phyloP scores from a whole-genome alignment of 352 stramenopile genomes.

The Globisporangium uncinulatum region DNA sequence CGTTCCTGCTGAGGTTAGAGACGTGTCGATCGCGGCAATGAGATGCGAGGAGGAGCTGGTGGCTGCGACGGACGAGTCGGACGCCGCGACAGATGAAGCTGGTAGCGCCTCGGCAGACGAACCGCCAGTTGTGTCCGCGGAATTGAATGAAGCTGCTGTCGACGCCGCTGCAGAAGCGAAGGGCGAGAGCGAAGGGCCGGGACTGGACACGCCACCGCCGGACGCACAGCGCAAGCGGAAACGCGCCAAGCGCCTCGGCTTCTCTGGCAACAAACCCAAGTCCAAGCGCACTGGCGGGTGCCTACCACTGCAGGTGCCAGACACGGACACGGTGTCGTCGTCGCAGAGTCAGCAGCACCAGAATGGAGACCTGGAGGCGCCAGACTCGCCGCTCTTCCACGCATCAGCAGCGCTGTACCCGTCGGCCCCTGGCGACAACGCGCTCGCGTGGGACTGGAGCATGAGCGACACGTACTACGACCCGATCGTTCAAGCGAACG shows the following conservation, averaged over 20 bases:
- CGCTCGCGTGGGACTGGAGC: conserved; percentile 55
- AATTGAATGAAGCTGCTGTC: not conserved
- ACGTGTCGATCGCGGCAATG: not conserved
- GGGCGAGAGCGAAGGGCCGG: not conserved
- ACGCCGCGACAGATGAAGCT: conserved; percentile 6
- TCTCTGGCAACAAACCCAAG: conserved; percentile 18
- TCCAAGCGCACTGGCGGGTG: conserved; percentile 12
- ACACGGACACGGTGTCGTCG: not conserved
- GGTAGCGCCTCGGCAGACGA: conserved; percentile 6
- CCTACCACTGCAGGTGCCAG: conserved; percentile 17
- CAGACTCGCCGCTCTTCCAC: conserved; percentile 36
- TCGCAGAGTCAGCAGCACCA: conserved; percentile 18
- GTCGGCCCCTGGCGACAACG: conserved; percentile 25
- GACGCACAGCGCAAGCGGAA: conserved; percentile 27
- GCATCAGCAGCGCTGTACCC: conserved; percentile 39
- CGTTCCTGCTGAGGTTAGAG: no score
- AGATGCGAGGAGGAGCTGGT: not conserved
- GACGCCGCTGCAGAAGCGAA: not conserved
- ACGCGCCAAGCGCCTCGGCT: conserved; percentile 38
- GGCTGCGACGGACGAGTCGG: conserved; percentile 9
- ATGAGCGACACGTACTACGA: conserved; percentile 55
- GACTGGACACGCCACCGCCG: not conserved
- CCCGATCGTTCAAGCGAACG: conserved; percentile 32
- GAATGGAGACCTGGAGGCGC: conserved; percentile 11
- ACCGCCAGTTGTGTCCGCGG: not conserved